Percentiles rank a stretch among this genome's conserved stretches.
phyloP scores from a whole-genome alignment of 2,329 filamentous ascomycete species.

The Fusarium virguliforme region DNA sequence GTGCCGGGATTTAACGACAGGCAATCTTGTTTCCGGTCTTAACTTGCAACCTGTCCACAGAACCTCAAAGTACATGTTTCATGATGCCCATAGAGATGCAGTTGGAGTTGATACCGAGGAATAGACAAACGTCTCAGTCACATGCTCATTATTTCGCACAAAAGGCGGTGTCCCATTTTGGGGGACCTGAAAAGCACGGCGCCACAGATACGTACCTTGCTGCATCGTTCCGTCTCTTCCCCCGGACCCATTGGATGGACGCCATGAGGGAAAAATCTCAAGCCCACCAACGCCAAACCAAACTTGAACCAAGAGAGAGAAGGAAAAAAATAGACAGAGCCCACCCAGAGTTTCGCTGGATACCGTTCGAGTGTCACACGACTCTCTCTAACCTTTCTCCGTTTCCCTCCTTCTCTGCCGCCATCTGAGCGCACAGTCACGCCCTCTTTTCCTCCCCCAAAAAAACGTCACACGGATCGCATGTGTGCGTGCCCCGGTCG shows the following conservation, averaged over 20 bases:
- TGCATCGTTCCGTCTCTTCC: conserved; percentile 8
- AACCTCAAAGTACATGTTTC: not conserved
- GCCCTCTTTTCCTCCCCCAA: conserved; percentile 4
- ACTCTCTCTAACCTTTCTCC: conserved; percentile 26
- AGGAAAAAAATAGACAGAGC: conserved; percentile 28
- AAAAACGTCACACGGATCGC: conserved; percentile 42
- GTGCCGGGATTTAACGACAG: conserved; percentile 15
- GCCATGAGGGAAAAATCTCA: conserved; percentile 40
- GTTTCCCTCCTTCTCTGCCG: conserved; percentile 7
- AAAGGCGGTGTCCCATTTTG: conserved; percentile 43
- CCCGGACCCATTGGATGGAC: conserved; percentile 15
- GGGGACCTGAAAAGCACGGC: conserved; percentile 13
- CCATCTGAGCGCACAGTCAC: conserved; percentile 36
- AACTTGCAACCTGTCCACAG: conserved; percentile 23
- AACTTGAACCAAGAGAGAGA: conserved; percentile 36
- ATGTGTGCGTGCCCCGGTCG: conserved; percentile 48
- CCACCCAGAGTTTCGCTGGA: conserved; percentile 18
- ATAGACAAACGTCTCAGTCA: conserved; percentile 31
- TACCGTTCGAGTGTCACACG: conserved; percentile 47
- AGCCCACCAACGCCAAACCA: conserved; percentile 34
- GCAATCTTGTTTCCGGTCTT: conserved; percentile 35
- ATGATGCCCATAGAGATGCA: not conserved
- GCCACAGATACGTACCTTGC: conserved; percentile 44
- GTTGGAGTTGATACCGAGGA: conserved; percentile 30
- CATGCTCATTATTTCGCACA: conserved; percentile 31